Conservation (phyloP, 257 asterid genomes). For the Gynochthodes officinalis region DNA sequence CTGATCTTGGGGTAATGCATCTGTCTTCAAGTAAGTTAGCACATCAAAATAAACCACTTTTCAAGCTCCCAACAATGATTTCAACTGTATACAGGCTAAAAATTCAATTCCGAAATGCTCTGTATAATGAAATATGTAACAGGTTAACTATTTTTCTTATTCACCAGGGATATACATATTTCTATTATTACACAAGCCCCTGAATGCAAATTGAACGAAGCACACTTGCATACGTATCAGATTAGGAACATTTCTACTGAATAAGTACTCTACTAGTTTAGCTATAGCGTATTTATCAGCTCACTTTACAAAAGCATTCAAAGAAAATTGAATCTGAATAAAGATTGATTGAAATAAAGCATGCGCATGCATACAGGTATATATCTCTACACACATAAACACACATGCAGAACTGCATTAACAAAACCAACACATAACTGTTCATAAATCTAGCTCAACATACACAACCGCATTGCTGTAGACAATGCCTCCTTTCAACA, state of each 20-base stretch:
- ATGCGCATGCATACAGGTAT: not conserved
- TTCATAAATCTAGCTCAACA: slow-evolving; percentile 29
- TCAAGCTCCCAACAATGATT: not conserved
- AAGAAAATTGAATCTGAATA: not conserved
- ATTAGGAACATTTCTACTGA: not conserved
- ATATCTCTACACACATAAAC: not conserved
- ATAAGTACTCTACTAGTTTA: not conserved
- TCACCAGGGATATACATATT: not conserved
- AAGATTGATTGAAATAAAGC: not conserved
- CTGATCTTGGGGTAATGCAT: not conserved
- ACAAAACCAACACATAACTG: not conserved
- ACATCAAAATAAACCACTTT: not conserved
- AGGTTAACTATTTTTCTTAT: not conserved
- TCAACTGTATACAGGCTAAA: not conserved
- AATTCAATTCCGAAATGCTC: not conserved
- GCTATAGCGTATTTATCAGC: not conserved
- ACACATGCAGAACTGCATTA: not conserved
- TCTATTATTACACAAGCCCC: not conserved
- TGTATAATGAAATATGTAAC: not conserved
- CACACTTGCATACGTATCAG: not conserved
- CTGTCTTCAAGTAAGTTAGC: not conserved
- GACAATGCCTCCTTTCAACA: slow-evolving; percentile 85
- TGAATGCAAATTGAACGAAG: not conserved
- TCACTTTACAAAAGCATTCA: not conserved
- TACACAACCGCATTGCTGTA: slow-evolving; percentile 88